These are phyloP conservation scores for Bertia moriformis DNA, from an alignment of 2,329 filamentous ascomycete genomes.

Conservation along the genomic window DNA sequence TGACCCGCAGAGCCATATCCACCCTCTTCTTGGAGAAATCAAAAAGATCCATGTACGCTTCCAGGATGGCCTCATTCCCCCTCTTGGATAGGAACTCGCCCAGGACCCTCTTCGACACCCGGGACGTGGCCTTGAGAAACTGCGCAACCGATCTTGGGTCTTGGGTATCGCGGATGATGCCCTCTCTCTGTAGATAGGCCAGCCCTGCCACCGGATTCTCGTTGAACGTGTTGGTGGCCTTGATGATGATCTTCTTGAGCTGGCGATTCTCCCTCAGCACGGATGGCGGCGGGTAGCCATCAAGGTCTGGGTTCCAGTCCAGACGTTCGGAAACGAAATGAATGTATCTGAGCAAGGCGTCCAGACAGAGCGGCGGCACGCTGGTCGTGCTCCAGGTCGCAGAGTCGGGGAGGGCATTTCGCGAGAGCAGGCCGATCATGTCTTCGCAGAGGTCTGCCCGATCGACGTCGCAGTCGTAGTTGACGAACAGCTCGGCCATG, in stretches of 20 bases:
- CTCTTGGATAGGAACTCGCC: constrained; percentile 90
- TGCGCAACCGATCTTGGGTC: constrained; percentile 65
- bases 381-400: constrained; percentile 98
- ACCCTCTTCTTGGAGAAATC: constrained; percentile 76
- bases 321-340: constrained; percentile 83
- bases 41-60: constrained; percentile 73
- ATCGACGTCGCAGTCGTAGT: constrained; percentile 93
- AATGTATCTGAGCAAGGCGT: constrained; percentile 78
- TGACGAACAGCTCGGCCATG: constrained; percentile 89
- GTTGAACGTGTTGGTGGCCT: constrained; percentile 82
- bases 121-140: constrained; percentile 75
- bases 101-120: constrained; percentile 77
- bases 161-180: constrained; percentile 64
- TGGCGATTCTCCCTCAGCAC: constrained; percentile 56
- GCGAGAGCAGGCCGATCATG: constrained; percentile 78
- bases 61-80: constrained; percentile 70
- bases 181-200: constrained; percentile 69
- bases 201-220: constrained; percentile 84
- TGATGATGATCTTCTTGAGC: constrained; percentile 77
- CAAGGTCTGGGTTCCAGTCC: constrained; percentile 48
- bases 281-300: constrained; percentile 52
- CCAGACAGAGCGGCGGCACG: constrained; percentile 84
- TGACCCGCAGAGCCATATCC: constrained; percentile 72
- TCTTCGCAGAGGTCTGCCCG: constrained; percentile 86
- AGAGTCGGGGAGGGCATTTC: constrained; percentile 91